Evolutionary conservation across 2,329 filamentous ascomycete species (phyloP).

Genomic region (Diaporthe sp.): DNA sequence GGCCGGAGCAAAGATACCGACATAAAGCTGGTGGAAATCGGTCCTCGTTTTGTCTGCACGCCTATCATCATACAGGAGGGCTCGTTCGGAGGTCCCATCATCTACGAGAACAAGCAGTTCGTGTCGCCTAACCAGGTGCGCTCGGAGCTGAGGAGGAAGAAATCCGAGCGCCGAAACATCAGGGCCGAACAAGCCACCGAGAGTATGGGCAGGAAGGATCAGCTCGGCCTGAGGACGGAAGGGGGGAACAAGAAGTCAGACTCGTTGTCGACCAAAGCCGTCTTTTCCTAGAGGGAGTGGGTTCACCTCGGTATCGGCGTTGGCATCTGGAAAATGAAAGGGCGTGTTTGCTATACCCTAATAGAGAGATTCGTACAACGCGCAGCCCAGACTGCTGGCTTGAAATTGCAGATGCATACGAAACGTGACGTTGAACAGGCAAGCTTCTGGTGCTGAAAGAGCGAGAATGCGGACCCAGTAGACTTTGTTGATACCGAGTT

Average conservation of each 20-base stretch:
- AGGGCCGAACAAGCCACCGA: slow-evolving; percentile 81
- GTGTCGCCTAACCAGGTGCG: slow-evolving; percentile 96
- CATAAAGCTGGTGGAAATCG: slow-evolving; percentile 89
- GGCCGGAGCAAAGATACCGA: slow-evolving; percentile 71
- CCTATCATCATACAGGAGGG: slow-evolving; percentile 96
- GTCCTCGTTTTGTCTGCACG: slow-evolving; percentile 90
- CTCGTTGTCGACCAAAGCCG: slow-evolving; percentile 78
- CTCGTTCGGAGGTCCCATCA: slow-evolving; percentile 93
- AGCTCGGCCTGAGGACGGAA: slow-evolving; percentile 77
- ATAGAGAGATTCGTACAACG: slow-evolving; percentile 4
- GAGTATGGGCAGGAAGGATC: slow-evolving; percentile 77
- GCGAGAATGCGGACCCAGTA: background rate
- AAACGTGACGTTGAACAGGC: background rate
- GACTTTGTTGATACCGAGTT: background rate
- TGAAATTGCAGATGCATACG: background rate
- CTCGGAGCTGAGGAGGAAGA: slow-evolving; percentile 79
- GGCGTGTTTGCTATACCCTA: slow-evolving; percentile 33
- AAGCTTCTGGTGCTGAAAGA: background rate
- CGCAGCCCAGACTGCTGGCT: background rate
- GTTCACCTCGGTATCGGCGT: slow-evolving; percentile 34
- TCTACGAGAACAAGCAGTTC: slow-evolving; percentile 98
- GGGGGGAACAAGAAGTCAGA: slow-evolving; percentile 70
- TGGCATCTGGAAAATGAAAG: slow-evolving; percentile 28
- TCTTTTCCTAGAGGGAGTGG: slow-evolving; percentile 72
- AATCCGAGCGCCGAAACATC: slow-evolving; percentile 81